These are phyloP conservation scores for Colletotrichum lini DNA, from an alignment of 2,329 filamentous ascomycete genomes.

Conservation along the genomic window DNA sequence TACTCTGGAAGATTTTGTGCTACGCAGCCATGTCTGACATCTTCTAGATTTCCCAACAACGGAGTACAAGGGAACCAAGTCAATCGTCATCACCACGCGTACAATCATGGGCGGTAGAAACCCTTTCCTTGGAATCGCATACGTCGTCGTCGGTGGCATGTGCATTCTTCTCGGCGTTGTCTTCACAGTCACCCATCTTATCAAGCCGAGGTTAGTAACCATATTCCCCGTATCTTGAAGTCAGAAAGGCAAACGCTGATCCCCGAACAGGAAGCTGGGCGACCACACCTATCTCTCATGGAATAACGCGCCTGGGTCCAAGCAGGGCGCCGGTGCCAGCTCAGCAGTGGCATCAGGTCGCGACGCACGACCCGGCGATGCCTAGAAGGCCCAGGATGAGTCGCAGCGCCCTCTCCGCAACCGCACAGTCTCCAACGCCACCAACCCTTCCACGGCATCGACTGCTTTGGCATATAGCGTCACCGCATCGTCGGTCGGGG, in stretches of 20 bases:
- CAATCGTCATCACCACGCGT: conserved; percentile 88
- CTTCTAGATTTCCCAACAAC: conserved; percentile 82
- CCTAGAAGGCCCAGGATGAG: conserved; percentile 54
- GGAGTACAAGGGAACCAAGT: conserved; percentile 88
- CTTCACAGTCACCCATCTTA: conserved; percentile 91
- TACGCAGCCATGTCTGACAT: not conserved
- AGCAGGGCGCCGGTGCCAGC: conserved; percentile 57
- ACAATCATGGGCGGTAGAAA: conserved; percentile 97
- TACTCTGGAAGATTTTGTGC: conserved; percentile 1
- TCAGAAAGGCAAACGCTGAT: conserved; percentile 13
- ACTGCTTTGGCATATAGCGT: conserved; percentile 23
- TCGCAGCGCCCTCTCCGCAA: conserved; percentile 38
- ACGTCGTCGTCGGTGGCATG: conserved; percentile 92
- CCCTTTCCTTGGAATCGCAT: conserved; percentile 95
- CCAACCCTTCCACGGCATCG: conserved; percentile 18
- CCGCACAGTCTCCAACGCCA: conserved; percentile 27
- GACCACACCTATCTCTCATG: conserved; percentile 98
- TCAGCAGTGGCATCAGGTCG: conserved; percentile 69
- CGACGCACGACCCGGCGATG: conserved; percentile 63
- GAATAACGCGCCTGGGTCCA: conserved; percentile 75
- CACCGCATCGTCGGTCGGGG: conserved; percentile 29
- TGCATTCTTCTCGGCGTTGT: conserved; percentile 90
- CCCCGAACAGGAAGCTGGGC: conserved; percentile 83
- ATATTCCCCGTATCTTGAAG: conserved; percentile 19
- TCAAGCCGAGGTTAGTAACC: conserved; percentile 81